A percentile compares a stretch with the other conserved stretches of the same genome.
Evolutionary conservation across 331 rosid species (phyloP).

Genomic region (Malus hybrid): DNA sequence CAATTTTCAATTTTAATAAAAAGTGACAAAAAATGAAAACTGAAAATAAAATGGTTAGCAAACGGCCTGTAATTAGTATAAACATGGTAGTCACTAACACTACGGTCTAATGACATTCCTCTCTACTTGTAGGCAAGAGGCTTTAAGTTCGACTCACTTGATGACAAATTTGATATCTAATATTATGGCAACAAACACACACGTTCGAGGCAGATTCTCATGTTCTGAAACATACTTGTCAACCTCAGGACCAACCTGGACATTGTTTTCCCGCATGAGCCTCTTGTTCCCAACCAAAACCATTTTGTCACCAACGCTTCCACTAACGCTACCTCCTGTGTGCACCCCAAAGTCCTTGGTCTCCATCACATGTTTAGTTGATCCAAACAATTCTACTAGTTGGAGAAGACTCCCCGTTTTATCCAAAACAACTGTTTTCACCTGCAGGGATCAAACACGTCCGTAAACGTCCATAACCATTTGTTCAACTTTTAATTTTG

Average conservation of each 20-base stretch:
- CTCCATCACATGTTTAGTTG: slow-evolving; percentile 36
- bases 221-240: slow-evolving; percentile 45
- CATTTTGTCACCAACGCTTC: slow-evolving; percentile 52
- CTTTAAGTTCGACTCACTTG: background rate
- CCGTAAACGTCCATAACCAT: too few species aligned
- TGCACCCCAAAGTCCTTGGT: slow-evolving; percentile 62
- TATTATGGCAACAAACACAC: slow-evolving; percentile 42
- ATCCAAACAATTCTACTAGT: slow-evolving; percentile 30
- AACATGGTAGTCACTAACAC: too few species aligned
- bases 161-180: background rate
- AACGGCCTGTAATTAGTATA: too few species aligned
- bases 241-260: slow-evolving; percentile 44
- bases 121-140: too few species aligned
- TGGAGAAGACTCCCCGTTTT: slow-evolving; percentile 63
- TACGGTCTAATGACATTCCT: too few species aligned
- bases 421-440: slow-evolving; percentile 72
- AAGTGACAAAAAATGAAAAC: too few species aligned
- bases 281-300: slow-evolving; percentile 84
- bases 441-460: slow-evolving; percentile 32
- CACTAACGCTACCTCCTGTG: slow-evolving; percentile 79
- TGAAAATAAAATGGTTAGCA: too few species aligned
- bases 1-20: too few species aligned
- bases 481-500: too few species aligned
- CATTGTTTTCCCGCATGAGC: slow-evolving; percentile 48
- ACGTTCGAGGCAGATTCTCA: slow-evolving; percentile 75